Evolutionary conservation across 257 asterid species (phyloP), one percentile per base, ranked within the genome.

Genomic region (Buddleja alternifolia): DNA sequence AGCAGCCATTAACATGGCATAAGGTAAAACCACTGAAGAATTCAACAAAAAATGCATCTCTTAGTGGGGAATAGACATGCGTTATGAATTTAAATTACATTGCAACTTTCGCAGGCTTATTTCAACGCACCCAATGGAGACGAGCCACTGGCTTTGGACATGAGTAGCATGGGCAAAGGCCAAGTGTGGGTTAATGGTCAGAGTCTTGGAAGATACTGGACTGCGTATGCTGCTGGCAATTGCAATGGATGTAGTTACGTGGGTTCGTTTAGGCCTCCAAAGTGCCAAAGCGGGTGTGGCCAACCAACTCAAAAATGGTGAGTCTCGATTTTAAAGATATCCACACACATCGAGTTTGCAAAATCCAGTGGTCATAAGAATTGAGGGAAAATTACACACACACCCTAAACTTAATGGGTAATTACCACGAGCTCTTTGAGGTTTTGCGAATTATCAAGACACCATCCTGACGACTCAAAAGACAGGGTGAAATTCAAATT

Each of bases 151-250:
- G 97, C 96, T 62, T 66, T 93, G 81, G 97, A 93, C 83, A 82
- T 93, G 96, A 75, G 83, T 57, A 88, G 96, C 79, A 90, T 93
- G 97, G 95, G 97, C 36, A 92, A 90, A 81, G 98, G 98, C 63
- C 92, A 90, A 75, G 72, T 93, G 6, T 93, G 98, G 98, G 82
- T 90, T 17, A 93, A 93, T 25, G 96, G 97, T 25, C 86, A 85
- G 69, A 88, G 96, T 67, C 80, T 93, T 9, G 96, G 98, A 66
- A 78, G 98, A 77, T 93, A 88, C 71, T 88, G 96, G 96, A 84
- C 97, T 10, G 85, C 88, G 4, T 70, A 51, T 56, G 97, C 96
- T 66, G 48, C 82, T 12, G 98, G 97, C 36, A 64, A 82, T 71
- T 93, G 98, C 88, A 83, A 78, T 0, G 87, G 77, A 41, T 88